phyloP scores from a whole-genome alignment of 257 asterid genomes.

The Sherardia arvensis region DNA sequence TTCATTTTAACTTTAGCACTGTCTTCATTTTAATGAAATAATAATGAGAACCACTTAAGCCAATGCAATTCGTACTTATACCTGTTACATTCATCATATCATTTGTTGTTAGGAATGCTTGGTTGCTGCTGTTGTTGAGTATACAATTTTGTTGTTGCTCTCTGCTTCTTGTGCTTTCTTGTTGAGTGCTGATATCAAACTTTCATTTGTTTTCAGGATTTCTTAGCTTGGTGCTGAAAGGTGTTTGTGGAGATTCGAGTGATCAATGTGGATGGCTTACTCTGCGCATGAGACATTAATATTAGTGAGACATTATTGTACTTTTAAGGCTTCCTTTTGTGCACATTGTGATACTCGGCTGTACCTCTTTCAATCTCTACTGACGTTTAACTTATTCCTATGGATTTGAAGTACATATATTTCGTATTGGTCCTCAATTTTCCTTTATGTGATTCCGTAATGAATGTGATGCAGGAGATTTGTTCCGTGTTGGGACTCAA shows the following conservation, averaged over 20 bases:
- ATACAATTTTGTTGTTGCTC: not conserved
- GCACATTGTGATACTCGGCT: conserved; percentile 5
- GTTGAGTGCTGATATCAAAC: not conserved
- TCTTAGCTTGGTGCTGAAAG: conserved; percentile 1
- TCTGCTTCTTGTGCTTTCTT: not conserved
- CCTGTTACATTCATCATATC: not conserved
- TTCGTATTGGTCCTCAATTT: not conserved
- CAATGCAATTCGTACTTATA: not conserved
- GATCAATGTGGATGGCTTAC: conserved; percentile 3
- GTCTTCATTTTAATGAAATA: not conserved
- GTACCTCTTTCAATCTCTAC: conserved; percentile 1
- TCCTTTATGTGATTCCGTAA: not conserved
- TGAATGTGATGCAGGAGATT: not conserved
- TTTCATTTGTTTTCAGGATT: not conserved
- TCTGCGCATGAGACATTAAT: not conserved
- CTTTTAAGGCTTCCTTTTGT: conserved; percentile 4
- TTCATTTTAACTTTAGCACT: too few species aligned
- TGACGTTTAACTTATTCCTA: not conserved
- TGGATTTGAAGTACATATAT: conserved; percentile 1
- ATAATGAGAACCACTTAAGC: not conserved
- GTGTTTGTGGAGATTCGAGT: not conserved
- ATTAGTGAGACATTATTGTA: conserved; percentile 4
- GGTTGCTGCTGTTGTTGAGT: not conserved
- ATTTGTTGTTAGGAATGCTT: not conserved
- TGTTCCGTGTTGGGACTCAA: not conserved